Evolutionary conservation across 257 asterid species (phyloP).

Genomic region (Fraxinus anomala): DNA sequence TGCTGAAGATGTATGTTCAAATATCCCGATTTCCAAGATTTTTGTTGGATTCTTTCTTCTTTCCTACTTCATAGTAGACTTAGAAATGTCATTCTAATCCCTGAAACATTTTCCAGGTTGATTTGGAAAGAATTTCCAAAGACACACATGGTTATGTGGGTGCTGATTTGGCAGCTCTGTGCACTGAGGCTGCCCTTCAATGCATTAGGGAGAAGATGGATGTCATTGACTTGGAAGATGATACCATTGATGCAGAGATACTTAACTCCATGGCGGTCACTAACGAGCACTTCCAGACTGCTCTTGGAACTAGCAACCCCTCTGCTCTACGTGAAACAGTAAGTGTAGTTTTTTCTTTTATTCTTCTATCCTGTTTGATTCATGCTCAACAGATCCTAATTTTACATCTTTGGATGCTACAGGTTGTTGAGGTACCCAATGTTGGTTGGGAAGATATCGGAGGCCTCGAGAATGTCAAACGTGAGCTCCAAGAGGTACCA

Average conservation of each 20-base stretch:
- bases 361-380: neutral
- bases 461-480: slow-evolving; percentile 61
- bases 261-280: slow-evolving; percentile 72
- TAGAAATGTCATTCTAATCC: slow-evolving; percentile 8
- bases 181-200: slow-evolving; percentile 72
- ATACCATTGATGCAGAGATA: slow-evolving; percentile 69
- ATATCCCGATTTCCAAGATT: no score
- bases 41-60: neutral
- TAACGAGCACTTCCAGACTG: slow-evolving; percentile 62
- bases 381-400: neutral
- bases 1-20: no score
- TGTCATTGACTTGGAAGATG: slow-evolving; percentile 69
- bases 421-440: slow-evolving; percentile 73
- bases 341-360: neutral
- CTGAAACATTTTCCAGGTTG: slow-evolving; percentile 46
- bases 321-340: slow-evolving; percentile 77
- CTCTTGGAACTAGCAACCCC: slow-evolving; percentile 71
- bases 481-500: slow-evolving; percentile 64
- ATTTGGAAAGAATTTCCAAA: slow-evolving; percentile 61
- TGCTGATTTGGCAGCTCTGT: slow-evolving; percentile 71
- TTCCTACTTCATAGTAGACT: neutral
- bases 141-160: slow-evolving; percentile 73
- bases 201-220: slow-evolving; percentile 82
- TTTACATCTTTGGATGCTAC: slow-evolving; percentile 2
- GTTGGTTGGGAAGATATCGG: slow-evolving; percentile 69